Evolutionary conservation across 148 eudicot species (phyloP), one percentile per base, ranked within the genome.

Genomic region (Vaccinium vitisidaea): DNA sequence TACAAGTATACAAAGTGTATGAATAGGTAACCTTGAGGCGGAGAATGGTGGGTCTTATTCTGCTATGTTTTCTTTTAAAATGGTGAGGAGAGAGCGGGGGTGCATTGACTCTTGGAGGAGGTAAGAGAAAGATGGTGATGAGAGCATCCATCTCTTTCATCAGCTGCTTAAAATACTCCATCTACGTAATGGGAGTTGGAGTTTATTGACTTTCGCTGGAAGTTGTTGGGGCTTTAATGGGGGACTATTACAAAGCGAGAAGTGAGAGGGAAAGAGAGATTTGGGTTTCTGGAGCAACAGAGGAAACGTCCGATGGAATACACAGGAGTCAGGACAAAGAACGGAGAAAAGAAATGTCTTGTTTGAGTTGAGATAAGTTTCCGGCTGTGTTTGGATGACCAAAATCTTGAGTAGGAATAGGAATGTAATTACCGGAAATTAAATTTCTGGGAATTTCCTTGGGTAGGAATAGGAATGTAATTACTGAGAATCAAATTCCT

Each of bases 221-320:
- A 49, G 21, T 61, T 0, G 83, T 59, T 80, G 83, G 83, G 83
- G 50, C 77, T 55, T 79, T 79, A 79, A 79, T 52, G 65, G 63
- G 21, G 10, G 46, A 54, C 71, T 36, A 36, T 1, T 2, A 27
- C 16, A 56, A 8, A 32, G 82, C 52, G 63, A 19, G 4, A 16
- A 3, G 70, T 8, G 52, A 21, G 25, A 55, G 14, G 21, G 67
- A 56, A 53, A 78, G 61, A 53, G 19, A 69, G 39, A 69, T 69
- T 27, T 21, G 5, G 67, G 67, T 21, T 1, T 21, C 69, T 69
- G 74, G 18, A 27, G 30, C 5, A 69, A 30, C 74, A 69, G 18
- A 69, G 74, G 43, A 69, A 69, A 69, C 73, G 73, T 12, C 32
- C 36, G 32, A 2, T 11, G 55, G 6, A 43, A 5, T 43, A 43